Conservation (phyloP, 805 yeast genomes). For the Blastobotrys muscicola region DNA sequence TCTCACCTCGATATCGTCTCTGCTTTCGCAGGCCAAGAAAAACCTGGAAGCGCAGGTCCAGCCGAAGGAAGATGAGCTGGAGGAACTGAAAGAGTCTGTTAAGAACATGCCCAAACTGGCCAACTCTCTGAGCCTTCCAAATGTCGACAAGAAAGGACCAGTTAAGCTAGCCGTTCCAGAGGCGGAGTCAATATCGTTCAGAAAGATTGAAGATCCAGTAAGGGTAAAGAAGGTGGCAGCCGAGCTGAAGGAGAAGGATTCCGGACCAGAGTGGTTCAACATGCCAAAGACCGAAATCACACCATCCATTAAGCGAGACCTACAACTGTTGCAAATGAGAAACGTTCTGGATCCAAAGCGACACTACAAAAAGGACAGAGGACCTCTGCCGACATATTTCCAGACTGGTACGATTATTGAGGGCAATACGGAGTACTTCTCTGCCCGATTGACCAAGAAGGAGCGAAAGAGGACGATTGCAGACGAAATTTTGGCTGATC, state of each 20-base stretch:
- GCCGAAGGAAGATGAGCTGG: too few relatives aligned
- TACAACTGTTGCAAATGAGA: slow-evolving; percentile 72
- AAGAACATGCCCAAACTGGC: too few relatives aligned
- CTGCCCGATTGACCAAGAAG: slow-evolving; percentile 54
- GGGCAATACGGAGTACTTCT: slow-evolving; percentile 70
- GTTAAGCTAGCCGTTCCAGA: too few relatives aligned
- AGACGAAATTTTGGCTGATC: slow-evolving; percentile 73
- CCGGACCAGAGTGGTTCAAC: slow-evolving; percentile 69
- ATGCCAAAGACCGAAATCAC: slow-evolving; percentile 72
- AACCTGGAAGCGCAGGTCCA: too few relatives aligned
- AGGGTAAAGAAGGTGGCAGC: slow-evolving; percentile 21
- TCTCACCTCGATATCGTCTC: too few relatives aligned
- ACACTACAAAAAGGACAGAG: slow-evolving; percentile 83
- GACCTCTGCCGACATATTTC: slow-evolving; percentile 60
- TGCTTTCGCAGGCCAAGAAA: too few relatives aligned
- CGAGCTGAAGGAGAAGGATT: slow-evolving; percentile 24
- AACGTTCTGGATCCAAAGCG: slow-evolving; percentile 91
- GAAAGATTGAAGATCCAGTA: slow-evolving; percentile 25
- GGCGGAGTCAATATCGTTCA: too few relatives aligned
- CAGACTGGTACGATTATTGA: slow-evolving; percentile 85
- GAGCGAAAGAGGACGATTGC: slow-evolving; percentile 72
- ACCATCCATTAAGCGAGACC: slow-evolving; percentile 62
- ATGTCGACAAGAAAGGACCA: too few relatives aligned
- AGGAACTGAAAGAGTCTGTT: too few relatives aligned
- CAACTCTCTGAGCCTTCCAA: too few relatives aligned